Evolutionary conservation across 768 basidiomycete species (phyloP), one percentile per base, ranked within the genome.

Genomic region (Leccinum subtestaceum): DNA sequence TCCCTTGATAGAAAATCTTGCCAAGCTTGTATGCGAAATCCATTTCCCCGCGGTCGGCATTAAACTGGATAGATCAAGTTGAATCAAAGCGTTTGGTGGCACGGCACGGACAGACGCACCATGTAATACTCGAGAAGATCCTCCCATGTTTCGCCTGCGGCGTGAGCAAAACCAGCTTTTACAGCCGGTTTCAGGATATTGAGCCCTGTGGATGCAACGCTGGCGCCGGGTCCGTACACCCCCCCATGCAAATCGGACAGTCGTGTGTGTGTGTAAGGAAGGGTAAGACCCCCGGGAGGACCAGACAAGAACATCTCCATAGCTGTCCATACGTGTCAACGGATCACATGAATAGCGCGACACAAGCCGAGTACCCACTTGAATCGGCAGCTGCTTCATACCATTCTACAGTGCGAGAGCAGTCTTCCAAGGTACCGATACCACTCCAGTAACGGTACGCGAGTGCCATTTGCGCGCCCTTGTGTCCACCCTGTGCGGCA

Each of bases 371-470:
- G 23, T 8, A 63, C 73, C 60, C 63, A 91, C 94, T 84, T 75
- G 92, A 84, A 62, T 95, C 91, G 15, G 95, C 91, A 1, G 95
- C 93, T 45, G 78, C 80, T 68, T 94, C 90, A 70, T 98, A 99
- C 89, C 93, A 98, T 27, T 84, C 82, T 55, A 93, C 76, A 13
- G 97, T 92, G 11, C 83, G 78, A 66, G 86, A 80, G 73, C 97
- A 98, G 65, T 87, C 86, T 71, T 98, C 94, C 54, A 85, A 76
- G 1, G 93, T 88, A 11, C 95, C 92, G 58, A 99, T 97, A 1
- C 97, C 97, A 40, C 91, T 88, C 95, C 95, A 98, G 68, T 95
- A 88, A 27, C 95, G 84, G 73, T 96, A 98, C 0, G 88, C 97
- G 32, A 98, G 78, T 2, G 93, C 86, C 92, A 96, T 95, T 70